phyloP scores from a whole-genome alignment of 2,329 filamentous ascomycete species.

The Cladorrhinum sp. region DNA sequence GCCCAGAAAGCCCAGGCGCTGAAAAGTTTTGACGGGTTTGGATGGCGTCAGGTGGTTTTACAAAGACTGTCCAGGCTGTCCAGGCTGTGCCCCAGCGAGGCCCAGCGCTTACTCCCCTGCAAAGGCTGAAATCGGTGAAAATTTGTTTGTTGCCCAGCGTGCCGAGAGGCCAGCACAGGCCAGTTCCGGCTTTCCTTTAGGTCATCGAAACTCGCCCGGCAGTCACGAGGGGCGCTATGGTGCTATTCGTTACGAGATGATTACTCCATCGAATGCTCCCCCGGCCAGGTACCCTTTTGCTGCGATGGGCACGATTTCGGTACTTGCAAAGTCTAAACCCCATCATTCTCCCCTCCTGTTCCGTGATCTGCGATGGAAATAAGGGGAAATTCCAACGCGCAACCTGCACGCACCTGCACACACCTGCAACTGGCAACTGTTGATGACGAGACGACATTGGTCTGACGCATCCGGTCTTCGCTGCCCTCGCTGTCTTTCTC shows the following conservation, averaged over 20 bases:
- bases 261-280: constrained; percentile 25
- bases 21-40: neutral
- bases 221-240: constrained; percentile 26
- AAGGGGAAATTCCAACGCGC: neutral
- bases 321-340: constrained; percentile 11
- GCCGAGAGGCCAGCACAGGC: constrained; percentile 22
- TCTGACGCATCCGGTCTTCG: neutral
- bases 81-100: constrained; percentile 13
- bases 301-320: constrained; percentile 1
- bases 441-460: constrained; percentile 10
- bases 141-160: constrained; percentile 15
- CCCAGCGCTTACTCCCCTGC: constrained; percentile 5
- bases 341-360: neutral
- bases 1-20: neutral
- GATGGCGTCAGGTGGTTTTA: constrained; percentile 16
- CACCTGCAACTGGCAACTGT: neutral
- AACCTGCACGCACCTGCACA: too few species aligned
- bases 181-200: constrained; percentile 23
- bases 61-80: too few species aligned
- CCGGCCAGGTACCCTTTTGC: constrained; percentile 20
- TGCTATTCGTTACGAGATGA: constrained; percentile 28
- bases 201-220: constrained; percentile 28
- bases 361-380: neutral
- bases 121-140: constrained; percentile 13
- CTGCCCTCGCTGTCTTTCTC: too few species aligned